Percentiles rank a stretch among this genome's conserved stretches.
Evolutionary conservation across 2,329 filamentous ascomycete species (phyloP).

Genomic region (Paecilomyces sp.): DNA sequence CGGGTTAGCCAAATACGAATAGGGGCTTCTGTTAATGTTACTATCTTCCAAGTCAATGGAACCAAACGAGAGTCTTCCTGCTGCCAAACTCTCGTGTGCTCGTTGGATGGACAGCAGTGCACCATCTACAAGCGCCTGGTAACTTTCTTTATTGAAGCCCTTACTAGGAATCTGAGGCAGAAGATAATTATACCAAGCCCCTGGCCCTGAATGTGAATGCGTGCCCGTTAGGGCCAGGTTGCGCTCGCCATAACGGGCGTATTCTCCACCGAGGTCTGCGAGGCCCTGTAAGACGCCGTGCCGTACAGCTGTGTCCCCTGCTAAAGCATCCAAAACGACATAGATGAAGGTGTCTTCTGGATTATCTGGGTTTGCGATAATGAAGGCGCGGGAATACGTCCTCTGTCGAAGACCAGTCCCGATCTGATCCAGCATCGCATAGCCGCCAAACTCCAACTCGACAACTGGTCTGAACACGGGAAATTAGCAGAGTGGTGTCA

Average conservation of each 20-base stretch:
- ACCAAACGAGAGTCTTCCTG: conserved; percentile 66
- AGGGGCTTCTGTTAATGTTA: conserved; percentile 85
- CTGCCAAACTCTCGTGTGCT: conserved; percentile 64
- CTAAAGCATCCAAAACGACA: conserved; percentile 76
- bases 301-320: conserved; percentile 81
- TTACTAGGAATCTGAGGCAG: conserved; percentile 83
- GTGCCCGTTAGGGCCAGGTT: conserved; percentile 90
- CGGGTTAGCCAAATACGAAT: conserved; percentile 81
- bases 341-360: conserved; percentile 74
- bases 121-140: conserved; percentile 81
- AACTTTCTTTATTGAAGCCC: conserved; percentile 81
- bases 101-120: conserved; percentile 72
- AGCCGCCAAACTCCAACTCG: conserved; percentile 86
- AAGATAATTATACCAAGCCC: conserved; percentile 90
- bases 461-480: conserved; percentile 60
- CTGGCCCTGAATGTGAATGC: conserved; percentile 86
- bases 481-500: not conserved
- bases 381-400: conserved; percentile 82
- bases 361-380: conserved; percentile 62
- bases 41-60: conserved; percentile 63
- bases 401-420: conserved; percentile 82
- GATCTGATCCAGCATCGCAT: conserved; percentile 75
- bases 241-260: conserved; percentile 65
- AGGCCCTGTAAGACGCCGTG: conserved; percentile 79
- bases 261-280: conserved; percentile 60